Evolutionary conservation across 345 rosid species (phyloP), one percentile per base, ranked within the genome.

Genomic region (Hypericum androsaemum): DNA sequence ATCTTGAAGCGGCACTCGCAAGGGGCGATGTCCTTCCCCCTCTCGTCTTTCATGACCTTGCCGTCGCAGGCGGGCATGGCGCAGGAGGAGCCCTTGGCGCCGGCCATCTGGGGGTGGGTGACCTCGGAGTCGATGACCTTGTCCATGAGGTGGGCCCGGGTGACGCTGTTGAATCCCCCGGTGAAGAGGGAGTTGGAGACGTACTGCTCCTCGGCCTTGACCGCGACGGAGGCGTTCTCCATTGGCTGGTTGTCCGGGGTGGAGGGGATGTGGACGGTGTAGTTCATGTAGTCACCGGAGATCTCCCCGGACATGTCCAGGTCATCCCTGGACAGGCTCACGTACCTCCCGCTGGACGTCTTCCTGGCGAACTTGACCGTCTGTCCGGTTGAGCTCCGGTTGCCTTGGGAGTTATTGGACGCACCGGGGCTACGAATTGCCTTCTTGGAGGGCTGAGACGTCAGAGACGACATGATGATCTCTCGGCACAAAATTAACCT

Each of bases 81-180:
- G 56, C 98, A 92, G 2, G 83, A 65, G 41, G 89, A 74, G 3
- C 96, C 98, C 61, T 77, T 88, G 32, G 96, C 69, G 5, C 98
- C 95, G 3, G 86, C 88, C 96, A 88, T 92, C 61, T 92, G 98
- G 41, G 96, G 98, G 62, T 92, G 98, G 38, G 70, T 66, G 6
- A 88, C 98, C 81, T 92, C 88, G 3, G 94, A 84, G 6, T 92
- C 98, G 6, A 88, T 92, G 56, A 90, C 98, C 67, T 92, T 92
- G 54, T 92, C 98, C 96, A 87, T 90, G 60, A 87, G 83, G 72
- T 90, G 96, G 1, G 96, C 96, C 0, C 96, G 85, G 0, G 95
- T 92, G 12, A 88, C 95, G 63, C 84, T 88, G 36, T 88, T 92
- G 80, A 92, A 92, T 13, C 98, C 98, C 0, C 98, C 98, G 0